Base-by-base conservation (phyloP, 371 early-diverging fungal species). In the Mortierella sp. region DNA sequence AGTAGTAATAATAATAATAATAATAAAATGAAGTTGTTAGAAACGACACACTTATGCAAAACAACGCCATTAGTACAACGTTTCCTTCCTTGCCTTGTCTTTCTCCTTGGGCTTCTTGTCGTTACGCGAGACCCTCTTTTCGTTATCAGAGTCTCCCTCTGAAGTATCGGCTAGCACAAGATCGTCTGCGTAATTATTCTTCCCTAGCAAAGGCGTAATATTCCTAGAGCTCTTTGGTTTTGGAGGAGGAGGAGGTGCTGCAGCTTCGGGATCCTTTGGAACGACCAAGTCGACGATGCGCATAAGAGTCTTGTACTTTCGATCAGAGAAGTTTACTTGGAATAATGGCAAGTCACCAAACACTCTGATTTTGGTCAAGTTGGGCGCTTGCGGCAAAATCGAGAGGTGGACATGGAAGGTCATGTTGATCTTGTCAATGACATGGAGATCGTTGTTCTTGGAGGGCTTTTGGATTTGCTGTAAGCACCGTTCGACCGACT, bases 221-320 rank as follows among this genome's bases (percentile, higher is more conserved):
- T 61, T 68, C 24, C 65, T 72, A 32, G 43, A 58, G 21, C 70
- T 70, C 63, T 67, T 85, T 70, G 32, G 67, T 63, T 67, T 84
- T 69, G 52, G 81, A 60, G 69, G 63, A 0, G 69, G 67, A n/a
- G 73, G 63, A 40, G 73, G 57, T 0, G 66, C 83, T 0, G 84
- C 69, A n/a, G 81, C 60, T 3, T 80, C 85, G 8, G 84, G 60
- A 63, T 74, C 71, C 67, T 84, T 80, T 21, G 89, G 78, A 24
- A 85, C 70, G 58, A 88, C 84, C 73, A 86, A 70, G 74, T 97
- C 90, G 70, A 93, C 88, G 45, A 96, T 88, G 15, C 88, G 87
- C 97, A 97, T 97, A 13, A 97, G 85, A 0, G 93, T 91, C 70
- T 93, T 93, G 88, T 98, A 98, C 84, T 98, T 98, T 33, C 91